These are phyloP conservation scores for Hordeum vulgare DNA, from an alignment of 176 grass and related monocot species.

Conservation along the genomic window MorexV3_pseudomolecules_assembly NC_058518.1:516027205-516027704, in stretches of 20 bases:
- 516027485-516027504: constrained; percentile 90
- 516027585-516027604: too few relatives aligned
- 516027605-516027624: too few relatives aligned
- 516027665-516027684: too few relatives aligned
- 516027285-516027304: background rate
- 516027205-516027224: constrained; percentile 51
- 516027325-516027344: constrained; percentile 39
- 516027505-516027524: constrained; percentile 54
- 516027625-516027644: too few relatives aligned
- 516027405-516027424: constrained; percentile 69
- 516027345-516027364: constrained; percentile 69
- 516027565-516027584: background rate
- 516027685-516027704: too few relatives aligned
- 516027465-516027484: constrained; percentile 76
- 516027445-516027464: constrained; percentile 64
- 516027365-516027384: constrained; percentile 40
- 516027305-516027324: background rate
- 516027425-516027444: constrained; percentile 55
- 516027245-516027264: constrained; percentile 88
- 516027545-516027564: too few relatives aligned
- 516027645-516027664: too few relatives aligned
- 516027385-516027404: constrained; percentile 27
- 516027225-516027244: constrained; percentile 45
- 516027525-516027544: background rate
- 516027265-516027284: background rate